phyloP scores from a whole-genome alignment of 495 filamentous ascomycete species.

The Lophiotrema nucula region DNA sequence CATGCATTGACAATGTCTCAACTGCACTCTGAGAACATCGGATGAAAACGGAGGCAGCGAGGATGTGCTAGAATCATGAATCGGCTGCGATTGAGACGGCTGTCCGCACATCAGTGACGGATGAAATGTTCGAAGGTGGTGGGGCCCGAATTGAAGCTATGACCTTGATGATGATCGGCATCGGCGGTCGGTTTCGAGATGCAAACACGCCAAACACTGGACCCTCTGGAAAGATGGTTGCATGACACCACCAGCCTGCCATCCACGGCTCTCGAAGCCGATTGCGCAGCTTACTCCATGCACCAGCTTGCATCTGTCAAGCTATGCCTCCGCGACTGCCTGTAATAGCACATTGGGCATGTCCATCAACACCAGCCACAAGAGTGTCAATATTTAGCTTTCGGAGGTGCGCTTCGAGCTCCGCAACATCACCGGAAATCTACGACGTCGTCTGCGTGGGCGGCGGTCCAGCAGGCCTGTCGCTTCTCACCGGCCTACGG shows the following conservation, averaged over 20 bases:
- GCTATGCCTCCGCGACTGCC: slow-evolving; percentile 32
- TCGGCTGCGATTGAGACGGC: too few species aligned
- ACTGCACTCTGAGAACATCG: too few species aligned
- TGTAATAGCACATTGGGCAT: slow-evolving; percentile 2
- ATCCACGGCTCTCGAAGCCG: neutral
- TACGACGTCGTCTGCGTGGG: slow-evolving; percentile 97
- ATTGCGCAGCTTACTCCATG: slow-evolving; percentile 3
- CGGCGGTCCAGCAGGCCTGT: slow-evolving; percentile 92
- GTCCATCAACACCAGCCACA: neutral
- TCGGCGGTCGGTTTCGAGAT: neutral
- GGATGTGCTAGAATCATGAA: too few species aligned
- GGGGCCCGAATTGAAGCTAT: too few species aligned
- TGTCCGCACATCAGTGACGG: too few species aligned
- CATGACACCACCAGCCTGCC: slow-evolving; percentile 11
- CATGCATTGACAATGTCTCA: too few species aligned
- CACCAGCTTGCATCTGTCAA: slow-evolving; percentile 2
- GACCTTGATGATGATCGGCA: too few species aligned
- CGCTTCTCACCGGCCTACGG: slow-evolving; percentile 79
- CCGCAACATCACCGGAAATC: slow-evolving; percentile 51
- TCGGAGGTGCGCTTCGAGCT: slow-evolving; percentile 23
- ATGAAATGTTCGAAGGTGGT: too few species aligned
- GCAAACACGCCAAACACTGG: neutral
- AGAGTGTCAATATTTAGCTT: slow-evolving; percentile 3
- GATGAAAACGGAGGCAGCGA: too few species aligned
- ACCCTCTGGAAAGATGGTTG: neutral